phyloP scores from a whole-genome alignment of 2,329 filamentous ascomycete species.

The Knufia petricola region DNA sequence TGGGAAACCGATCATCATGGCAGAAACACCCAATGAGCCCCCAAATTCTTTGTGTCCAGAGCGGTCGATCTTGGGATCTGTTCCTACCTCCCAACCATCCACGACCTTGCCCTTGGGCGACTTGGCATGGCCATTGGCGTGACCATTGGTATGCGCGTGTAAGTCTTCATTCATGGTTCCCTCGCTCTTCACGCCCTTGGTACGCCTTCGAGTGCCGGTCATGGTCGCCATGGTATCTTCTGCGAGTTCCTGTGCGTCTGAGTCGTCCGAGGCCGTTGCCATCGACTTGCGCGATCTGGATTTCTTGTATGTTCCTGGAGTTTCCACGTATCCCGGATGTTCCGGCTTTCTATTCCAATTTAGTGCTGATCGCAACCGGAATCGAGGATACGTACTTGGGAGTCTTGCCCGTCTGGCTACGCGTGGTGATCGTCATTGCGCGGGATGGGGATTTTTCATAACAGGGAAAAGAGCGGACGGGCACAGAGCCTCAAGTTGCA shows the following conservation, averaged over 20 bases:
- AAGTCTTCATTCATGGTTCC: background rate
- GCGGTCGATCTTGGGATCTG: slow-evolving; percentile 36
- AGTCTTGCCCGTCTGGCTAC: slow-evolving; percentile 43
- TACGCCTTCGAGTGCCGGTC: background rate
- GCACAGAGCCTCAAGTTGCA: background rate
- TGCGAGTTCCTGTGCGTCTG: slow-evolving; percentile 12
- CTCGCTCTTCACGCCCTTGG: background rate
- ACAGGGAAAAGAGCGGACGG: slow-evolving; percentile 3
- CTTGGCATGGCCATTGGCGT: slow-evolving; percentile 12
- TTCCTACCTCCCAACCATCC: slow-evolving; percentile 34
- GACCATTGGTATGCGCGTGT: background rate
- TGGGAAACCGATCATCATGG: slow-evolving; percentile 92
- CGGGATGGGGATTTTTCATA: slow-evolving; percentile 1
- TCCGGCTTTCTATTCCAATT: slow-evolving; percentile 38
- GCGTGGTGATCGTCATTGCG: slow-evolving; percentile 40
- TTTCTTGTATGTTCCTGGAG: slow-evolving; percentile 30
- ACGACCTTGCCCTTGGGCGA: slow-evolving; percentile 25
- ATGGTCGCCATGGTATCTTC: background rate
- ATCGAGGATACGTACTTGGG: slow-evolving; percentile 35
- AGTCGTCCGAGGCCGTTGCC: slow-evolving; percentile 12
- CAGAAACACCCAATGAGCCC: slow-evolving; percentile 65
- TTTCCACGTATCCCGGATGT: slow-evolving; percentile 44
- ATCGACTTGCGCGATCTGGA: slow-evolving; percentile 17
- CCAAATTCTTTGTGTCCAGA: slow-evolving; percentile 68
- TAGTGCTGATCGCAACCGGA: slow-evolving; percentile 9